Percentiles rank a stretch among this genome's conserved stretches.
Conservation (phyloP, 371 early-diverging fungal genomes). For the Phascolomyces articulosus region DNA sequence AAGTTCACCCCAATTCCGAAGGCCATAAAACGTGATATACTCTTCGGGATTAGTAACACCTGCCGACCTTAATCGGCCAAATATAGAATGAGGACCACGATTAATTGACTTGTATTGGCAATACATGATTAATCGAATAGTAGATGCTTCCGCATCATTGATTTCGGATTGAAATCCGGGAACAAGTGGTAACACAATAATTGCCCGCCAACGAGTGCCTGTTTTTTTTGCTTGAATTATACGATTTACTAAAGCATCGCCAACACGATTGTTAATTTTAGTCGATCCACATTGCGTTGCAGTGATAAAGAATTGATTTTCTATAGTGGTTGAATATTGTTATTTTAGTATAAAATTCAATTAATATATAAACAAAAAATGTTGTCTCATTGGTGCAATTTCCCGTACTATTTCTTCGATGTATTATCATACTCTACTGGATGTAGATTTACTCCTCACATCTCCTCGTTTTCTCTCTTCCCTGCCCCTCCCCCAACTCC, state of each 20-base stretch:
- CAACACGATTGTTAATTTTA: conserved; percentile 73
- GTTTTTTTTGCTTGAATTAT: conserved; percentile 72
- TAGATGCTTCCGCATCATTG: conserved; percentile 69
- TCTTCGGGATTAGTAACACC: conserved; percentile 59
- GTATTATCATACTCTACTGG: too few relatives aligned
- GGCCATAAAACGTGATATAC: conserved; percentile 69
- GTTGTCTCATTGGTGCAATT: too few relatives aligned
- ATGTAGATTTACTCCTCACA: too few relatives aligned
- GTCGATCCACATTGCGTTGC: conserved; percentile 22
- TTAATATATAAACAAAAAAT: too few relatives aligned
- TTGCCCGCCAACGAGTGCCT: conserved; percentile 71
- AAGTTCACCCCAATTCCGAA: conserved; percentile 60
- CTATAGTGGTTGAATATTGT: neutral
- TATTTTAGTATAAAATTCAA: too few relatives aligned
- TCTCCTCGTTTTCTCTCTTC: too few relatives aligned
- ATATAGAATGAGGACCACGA: conserved; percentile 42
- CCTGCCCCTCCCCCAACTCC: too few relatives aligned
- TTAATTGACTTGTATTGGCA: conserved; percentile 79
- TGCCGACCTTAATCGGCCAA: conserved; percentile 54
- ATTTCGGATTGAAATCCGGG: conserved; percentile 87
- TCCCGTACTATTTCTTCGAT: too few relatives aligned
- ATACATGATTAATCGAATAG: conserved; percentile 74
- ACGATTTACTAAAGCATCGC: conserved; percentile 73
- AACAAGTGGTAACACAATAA: conserved; percentile 84
- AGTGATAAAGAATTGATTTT: conserved; percentile 91